Conservation (phyloP, 345 rosid species). For the Moringa oleifera region DNA sequence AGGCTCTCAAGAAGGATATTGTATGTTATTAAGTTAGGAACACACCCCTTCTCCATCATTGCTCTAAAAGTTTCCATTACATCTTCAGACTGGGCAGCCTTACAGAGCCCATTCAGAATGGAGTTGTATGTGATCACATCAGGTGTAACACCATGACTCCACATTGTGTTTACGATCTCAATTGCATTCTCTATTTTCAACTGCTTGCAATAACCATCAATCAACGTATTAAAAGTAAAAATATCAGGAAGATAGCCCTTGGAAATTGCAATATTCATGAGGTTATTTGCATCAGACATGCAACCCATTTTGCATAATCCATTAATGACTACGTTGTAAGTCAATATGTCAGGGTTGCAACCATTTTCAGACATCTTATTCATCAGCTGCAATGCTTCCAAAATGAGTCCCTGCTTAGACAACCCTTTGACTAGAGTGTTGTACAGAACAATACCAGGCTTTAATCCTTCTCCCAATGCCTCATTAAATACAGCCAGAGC, state of each 20-base stretch:
- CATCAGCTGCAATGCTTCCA: slow-evolving; percentile 66
- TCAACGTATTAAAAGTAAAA: slow-evolving; percentile 81
- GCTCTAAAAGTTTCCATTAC: slow-evolving; percentile 65
- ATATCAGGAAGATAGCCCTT: slow-evolving; percentile 76
- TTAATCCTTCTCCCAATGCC: slow-evolving; percentile 51
- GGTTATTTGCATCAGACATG: slow-evolving; percentile 64
- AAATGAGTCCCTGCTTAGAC: slow-evolving; percentile 66
- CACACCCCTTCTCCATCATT: slow-evolving; percentile 65
- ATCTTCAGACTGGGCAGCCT: slow-evolving; percentile 69
- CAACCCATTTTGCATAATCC: slow-evolving; percentile 94
- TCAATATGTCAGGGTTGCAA: slow-evolving; percentile 61
- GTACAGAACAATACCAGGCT: slow-evolving; percentile 53
- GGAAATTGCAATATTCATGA: slow-evolving; percentile 57
- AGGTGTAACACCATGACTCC: slow-evolving; percentile 56
- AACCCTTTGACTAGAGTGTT: slow-evolving; percentile 76
- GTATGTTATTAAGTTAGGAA: slow-evolving; percentile 72
- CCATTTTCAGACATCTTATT: slow-evolving; percentile 62
- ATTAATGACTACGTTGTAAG: slow-evolving; percentile 72
- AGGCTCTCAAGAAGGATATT: slow-evolving; percentile 84
- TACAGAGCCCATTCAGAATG: slow-evolving; percentile 85
- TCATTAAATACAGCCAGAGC: slow-evolving; percentile 64
- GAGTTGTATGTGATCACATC: slow-evolving; percentile 87
- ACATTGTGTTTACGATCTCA: slow-evolving; percentile 62
- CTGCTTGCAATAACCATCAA: slow-evolving; percentile 75
- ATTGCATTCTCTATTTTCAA: slow-evolving; percentile 70